Evolutionary conservation across 768 basidiomycete species (phyloP).

Genomic region (Rhizopogon vesiculosus): DNA sequence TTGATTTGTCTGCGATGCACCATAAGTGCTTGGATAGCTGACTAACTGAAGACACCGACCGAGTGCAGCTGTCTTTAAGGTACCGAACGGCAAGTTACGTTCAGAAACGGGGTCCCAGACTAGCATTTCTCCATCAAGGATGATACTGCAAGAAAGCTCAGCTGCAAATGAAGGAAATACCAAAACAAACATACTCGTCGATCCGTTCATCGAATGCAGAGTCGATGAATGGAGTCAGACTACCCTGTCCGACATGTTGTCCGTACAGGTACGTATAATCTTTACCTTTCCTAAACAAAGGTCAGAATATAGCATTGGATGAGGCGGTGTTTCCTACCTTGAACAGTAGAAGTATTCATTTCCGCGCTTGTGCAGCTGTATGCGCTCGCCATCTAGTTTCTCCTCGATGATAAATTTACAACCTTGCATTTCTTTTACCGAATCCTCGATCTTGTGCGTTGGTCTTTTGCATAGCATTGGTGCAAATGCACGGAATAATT

Average conservation of each 20-base stretch:
- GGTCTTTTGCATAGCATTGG: conserved; percentile 96
- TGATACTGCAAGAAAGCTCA: conserved; percentile 52
- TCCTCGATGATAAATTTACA: conserved; percentile 89
- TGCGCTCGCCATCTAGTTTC: conserved; percentile 95
- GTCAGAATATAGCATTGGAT: background rate
- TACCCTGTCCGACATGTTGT: conserved; percentile 73
- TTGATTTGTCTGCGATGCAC: conserved; percentile 53
- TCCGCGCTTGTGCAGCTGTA: conserved; percentile 91
- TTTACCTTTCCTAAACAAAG: conserved; percentile 68
- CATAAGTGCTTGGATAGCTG: background rate
- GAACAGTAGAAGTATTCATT: conserved; percentile 93
- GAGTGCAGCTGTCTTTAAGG: conserved; percentile 86
- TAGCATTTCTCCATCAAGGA: conserved; percentile 97
- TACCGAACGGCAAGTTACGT: conserved; percentile 89
- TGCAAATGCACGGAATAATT: conserved; percentile 81
- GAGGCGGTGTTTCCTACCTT: conserved; percentile 40
- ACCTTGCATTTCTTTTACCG: conserved; percentile 80
- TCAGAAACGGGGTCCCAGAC: conserved; percentile 94
- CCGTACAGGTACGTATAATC: conserved; percentile 93
- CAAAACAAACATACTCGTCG: conserved; percentile 58
- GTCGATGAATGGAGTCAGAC: conserved; percentile 84
- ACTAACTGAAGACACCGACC: conserved; percentile 38
- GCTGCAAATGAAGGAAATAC: background rate
- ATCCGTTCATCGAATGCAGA: conserved; percentile 70
- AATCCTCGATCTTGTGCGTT: conserved; percentile 72